A percentile compares a stretch with the other conserved stretches of the same genome.
Evolutionary conservation across 116 monocot genomes (phyloP).

Genomic region (Papilionanthe hybrid): DNA sequence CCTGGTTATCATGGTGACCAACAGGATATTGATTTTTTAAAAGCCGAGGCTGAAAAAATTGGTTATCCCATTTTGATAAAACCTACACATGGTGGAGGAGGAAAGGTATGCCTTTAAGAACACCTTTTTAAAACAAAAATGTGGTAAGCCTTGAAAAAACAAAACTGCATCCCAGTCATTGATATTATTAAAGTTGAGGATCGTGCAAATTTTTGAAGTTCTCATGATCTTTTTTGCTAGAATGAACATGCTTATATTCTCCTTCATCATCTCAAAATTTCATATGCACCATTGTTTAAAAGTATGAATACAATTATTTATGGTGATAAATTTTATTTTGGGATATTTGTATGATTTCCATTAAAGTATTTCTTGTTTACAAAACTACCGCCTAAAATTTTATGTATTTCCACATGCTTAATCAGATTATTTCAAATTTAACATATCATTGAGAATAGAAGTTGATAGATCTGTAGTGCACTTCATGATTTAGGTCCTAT

Average conservation of each 20-base stretch:
- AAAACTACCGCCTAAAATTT: neutral
- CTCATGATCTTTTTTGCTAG: neutral
- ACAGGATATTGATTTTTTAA: conserved; percentile 78
- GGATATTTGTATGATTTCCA: neutral
- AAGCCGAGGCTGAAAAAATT: conserved; percentile 83
- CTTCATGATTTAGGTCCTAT: neutral
- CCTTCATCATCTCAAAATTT: neutral
- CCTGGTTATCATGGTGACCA: conserved; percentile 89
- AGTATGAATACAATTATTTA: neutral
- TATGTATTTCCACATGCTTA: neutral
- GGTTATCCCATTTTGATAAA: conserved; percentile 96
- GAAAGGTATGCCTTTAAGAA: conserved; percentile 53
- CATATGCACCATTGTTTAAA: neutral
- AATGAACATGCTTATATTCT: neutral
- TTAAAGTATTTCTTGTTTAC: neutral
- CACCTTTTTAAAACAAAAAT: neutral
- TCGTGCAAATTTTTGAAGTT: neutral
- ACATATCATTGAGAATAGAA: neutral
- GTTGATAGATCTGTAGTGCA: neutral
- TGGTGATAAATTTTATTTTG: neutral
- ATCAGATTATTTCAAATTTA: neutral
- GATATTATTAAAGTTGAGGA: neutral
- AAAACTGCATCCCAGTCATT: neutral
- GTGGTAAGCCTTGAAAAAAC: neutral
- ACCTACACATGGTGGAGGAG: conserved; percentile 98